Base-by-base conservation (phyloP, 225 moss, liverwort and hornwort species). In the Polytrichum formosum region DNA sequence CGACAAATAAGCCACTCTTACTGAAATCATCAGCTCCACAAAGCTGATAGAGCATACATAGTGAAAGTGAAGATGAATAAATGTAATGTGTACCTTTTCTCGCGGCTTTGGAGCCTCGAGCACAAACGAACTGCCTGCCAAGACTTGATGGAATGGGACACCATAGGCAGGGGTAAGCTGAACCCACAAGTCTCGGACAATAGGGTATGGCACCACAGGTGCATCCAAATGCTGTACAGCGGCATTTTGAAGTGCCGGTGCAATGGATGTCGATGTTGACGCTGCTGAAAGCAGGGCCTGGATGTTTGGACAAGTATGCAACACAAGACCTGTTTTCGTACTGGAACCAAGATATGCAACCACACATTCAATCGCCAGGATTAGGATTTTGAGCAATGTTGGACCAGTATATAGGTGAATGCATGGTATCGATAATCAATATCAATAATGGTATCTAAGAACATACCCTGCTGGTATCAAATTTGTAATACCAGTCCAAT, bases 41-140 rank as follows among this genome's bases (percentile, higher is more conserved):
- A 46, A 10, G 46, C 13, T 46, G 10, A 10, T 46, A 16, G 1
- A 46, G 46, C 46, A 46, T 16, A 13, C 13, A 46, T 46, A 13
- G 46, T 46, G 46, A 46, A 46, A 46, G 16, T 46, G 46, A 13
- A 46, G 6, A 62, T 46, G 1, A 3, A 16, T 46, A 46, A 4
- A 46, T 46, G 16, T 16, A 58, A 4, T 23, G 2, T 26, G 22
- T 72, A 96, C 96, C 96, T 94, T 94, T 37, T 92, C 91, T 60
- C 94, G 91, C 17, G 97, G 91, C 68, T 84, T 92, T 29, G 97
- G 94, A 71, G 86, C 88, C 31, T 97, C 86, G 27, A 92, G 77
- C 4, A 86, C 78, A 69, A 94, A 86, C 0, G 89, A 81, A 60
- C 92, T 94, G 18, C 94, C 91, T 23, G 81, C 86, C 55, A 94